Evolutionary conservation across 148 eudicot genomes (phyloP).

Genomic region (Amaranthus cruentus): DNA sequence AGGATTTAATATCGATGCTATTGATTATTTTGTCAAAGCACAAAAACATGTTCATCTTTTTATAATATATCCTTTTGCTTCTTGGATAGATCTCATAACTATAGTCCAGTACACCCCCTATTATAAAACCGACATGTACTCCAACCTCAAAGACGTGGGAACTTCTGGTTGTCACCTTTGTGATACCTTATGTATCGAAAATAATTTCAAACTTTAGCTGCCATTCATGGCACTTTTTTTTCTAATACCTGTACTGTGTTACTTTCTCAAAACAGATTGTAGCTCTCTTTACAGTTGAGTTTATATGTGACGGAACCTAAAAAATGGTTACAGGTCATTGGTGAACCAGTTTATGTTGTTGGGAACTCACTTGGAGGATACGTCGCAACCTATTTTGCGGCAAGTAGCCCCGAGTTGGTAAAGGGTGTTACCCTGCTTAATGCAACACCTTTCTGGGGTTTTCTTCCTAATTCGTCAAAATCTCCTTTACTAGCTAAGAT

Average conservation of each 20-base stretch:
- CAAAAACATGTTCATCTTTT: neutral
- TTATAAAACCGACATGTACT: neutral
- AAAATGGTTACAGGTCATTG: constrained; percentile 60
- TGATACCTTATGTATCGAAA: neutral
- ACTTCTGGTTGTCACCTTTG: constrained; percentile 1
- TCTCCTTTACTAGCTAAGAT: constrained; percentile 67
- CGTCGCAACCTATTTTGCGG: constrained; percentile 86
- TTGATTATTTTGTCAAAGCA: neutral
- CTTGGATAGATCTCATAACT: neutral
- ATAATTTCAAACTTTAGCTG: neutral
- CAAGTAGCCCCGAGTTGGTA: constrained; percentile 65
- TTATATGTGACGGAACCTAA: neutral
- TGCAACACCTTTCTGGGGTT: constrained; percentile 98
- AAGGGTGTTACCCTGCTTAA: constrained; percentile 88
- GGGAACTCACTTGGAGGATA: constrained; percentile 98
- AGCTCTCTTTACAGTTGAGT: neutral
- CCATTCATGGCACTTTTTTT: neutral
- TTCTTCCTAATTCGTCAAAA: constrained; percentile 76
- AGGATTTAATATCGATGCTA: neutral
- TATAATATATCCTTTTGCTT: neutral
- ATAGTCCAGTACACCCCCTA: neutral
- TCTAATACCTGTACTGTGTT: neutral
- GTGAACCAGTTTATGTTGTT: constrained; percentile 84
- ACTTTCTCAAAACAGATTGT: neutral
- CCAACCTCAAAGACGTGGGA: neutral